Conservation (phyloP, 192 early-diverging fungal genomes). For the Coemansia sp. region DNA sequence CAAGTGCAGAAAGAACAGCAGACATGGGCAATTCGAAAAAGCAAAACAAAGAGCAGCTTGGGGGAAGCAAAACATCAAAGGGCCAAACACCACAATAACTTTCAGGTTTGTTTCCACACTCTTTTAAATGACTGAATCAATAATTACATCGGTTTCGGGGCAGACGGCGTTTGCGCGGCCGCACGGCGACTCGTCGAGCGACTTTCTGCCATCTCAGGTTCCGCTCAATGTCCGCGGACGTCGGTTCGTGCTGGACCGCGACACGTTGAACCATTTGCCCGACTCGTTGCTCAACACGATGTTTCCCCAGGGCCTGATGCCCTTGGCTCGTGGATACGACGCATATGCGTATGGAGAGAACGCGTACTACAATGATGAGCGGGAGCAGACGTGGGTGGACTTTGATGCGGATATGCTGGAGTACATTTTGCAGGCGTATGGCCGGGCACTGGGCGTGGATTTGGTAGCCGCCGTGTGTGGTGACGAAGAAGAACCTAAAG, state of each 20-base stretch:
- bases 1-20: slow-evolving; percentile 15
- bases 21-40: slow-evolving; percentile 1
- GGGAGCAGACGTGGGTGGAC: slow-evolving; percentile 52
- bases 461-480: slow-evolving; percentile 12
- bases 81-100: neutral
- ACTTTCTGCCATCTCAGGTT: slow-evolving; percentile 39
- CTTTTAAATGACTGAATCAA: slow-evolving; percentile 34
- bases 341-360: slow-evolving; percentile 12
- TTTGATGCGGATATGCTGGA: slow-evolving; percentile 54
- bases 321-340: slow-evolving; percentile 28
- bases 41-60: neutral
- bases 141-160: slow-evolving; percentile 44
- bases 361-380: slow-evolving; percentile 6
- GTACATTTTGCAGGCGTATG: slow-evolving; percentile 50
- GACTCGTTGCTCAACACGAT: slow-evolving; percentile 52
- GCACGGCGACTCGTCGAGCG: slow-evolving; percentile 39
- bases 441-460: slow-evolving; percentile 27
- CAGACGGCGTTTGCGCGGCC: slow-evolving; percentile 56
- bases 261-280: slow-evolving; percentile 50
- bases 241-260: slow-evolving; percentile 51
- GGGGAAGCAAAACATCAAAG: neutral
- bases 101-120: neutral
- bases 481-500: too few species aligned
- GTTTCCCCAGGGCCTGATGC: slow-evolving; percentile 46
- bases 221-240: slow-evolving; percentile 47